Evolutionary conservation across 2,329 filamentous ascomycete species (phyloP).

Genomic region (Rhinocladiella similis): DNA sequence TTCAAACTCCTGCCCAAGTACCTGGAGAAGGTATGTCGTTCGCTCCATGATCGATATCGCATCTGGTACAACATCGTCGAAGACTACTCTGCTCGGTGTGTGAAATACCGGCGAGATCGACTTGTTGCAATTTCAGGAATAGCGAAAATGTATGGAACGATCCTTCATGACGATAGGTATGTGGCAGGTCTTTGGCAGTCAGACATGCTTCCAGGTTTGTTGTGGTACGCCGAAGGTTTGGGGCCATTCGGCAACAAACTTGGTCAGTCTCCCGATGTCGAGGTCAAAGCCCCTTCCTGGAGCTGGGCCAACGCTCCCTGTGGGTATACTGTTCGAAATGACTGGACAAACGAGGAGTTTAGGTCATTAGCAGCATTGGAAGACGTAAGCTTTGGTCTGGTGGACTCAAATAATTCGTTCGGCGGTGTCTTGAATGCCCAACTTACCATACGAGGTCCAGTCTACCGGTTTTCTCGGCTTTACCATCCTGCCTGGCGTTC

Average conservation of each 20-base stretch:
- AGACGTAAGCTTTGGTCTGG: neutral
- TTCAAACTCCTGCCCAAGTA: conserved; percentile 1
- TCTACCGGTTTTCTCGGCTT: neutral
- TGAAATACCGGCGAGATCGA: neutral
- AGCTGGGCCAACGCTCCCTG: neutral
- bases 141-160: neutral
- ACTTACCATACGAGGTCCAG: neutral
- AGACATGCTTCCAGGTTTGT: conserved; percentile 1
- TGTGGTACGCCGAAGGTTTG: neutral
- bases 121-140: neutral
- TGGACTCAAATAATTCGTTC: neutral
- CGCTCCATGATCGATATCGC: neutral
- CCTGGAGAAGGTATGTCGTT: neutral
- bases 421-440: neutral
- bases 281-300: neutral
- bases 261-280: neutral
- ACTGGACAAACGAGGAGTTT: neutral
- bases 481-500: neutral
- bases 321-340: neutral
- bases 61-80: neutral
- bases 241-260: neutral
- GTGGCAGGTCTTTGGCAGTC: conserved; percentile 1
- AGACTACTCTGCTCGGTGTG: conserved; percentile 1
- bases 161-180: neutral
- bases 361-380: neutral